phyloP scores from a whole-genome alignment of 2,329 filamentous ascomycete species.

The Mycosphaerella arachidis region DNA sequence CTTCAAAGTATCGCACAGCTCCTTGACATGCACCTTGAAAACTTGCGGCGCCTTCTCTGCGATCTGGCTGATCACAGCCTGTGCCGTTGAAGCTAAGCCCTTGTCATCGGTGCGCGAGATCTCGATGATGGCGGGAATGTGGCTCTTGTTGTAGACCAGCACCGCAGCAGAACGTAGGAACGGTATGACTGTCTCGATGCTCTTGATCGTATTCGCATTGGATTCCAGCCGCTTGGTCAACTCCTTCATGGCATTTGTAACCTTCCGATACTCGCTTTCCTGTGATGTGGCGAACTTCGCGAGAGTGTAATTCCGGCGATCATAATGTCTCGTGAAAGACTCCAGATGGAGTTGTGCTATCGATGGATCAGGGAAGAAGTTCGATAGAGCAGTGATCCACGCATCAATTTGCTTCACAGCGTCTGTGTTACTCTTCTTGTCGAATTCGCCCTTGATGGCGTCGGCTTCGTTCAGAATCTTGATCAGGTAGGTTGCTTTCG shows the following conservation, averaged over 20 bases:
- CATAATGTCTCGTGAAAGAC: conserved; percentile 86
- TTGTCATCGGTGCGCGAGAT: conserved; percentile 79
- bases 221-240: conserved; percentile 64
- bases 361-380: conserved; percentile 69
- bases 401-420: conserved; percentile 58
- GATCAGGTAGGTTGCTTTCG: conserved; percentile 67
- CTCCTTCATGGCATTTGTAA: conserved; percentile 85
- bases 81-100: conserved; percentile 70
- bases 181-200: conserved; percentile 75
- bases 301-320: conserved; percentile 84
- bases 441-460: conserved; percentile 80
- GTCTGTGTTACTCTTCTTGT: conserved; percentile 64
- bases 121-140: conserved; percentile 84
- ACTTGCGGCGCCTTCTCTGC: conserved; percentile 84
- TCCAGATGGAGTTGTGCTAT: conserved; percentile 73
- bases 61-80: conserved; percentile 87
- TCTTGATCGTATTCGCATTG: conserved; percentile 52
- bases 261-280: conserved; percentile 86
- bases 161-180: conserved; percentile 79
- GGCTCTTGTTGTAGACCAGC: conserved; percentile 89
- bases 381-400: conserved; percentile 48
- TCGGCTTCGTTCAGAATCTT: conserved; percentile 82
- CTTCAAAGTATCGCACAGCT: conserved; percentile 81
- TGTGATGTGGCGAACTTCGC: conserved; percentile 79
- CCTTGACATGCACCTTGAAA: conserved; percentile 87